Base-by-base conservation (phyloP, 495 filamentous ascomycete genomes). In the Hapsidospora chrysogenum region DNA sequence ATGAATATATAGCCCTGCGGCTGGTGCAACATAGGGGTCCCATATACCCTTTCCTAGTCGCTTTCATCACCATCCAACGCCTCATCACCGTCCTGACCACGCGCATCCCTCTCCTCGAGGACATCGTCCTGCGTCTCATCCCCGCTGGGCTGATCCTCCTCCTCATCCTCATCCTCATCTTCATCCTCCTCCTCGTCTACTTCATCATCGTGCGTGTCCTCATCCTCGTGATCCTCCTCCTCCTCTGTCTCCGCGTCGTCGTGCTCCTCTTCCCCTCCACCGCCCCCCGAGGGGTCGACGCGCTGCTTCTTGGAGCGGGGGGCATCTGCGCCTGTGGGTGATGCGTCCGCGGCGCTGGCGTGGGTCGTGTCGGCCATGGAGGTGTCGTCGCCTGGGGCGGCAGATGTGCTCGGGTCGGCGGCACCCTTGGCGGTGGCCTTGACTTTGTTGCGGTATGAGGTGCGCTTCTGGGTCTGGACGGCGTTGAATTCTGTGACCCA, bases 41-140 rank as follows among this genome's bases (percentile, higher is more conserved):
- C n/a, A n/a, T 26, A 26, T 4, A 2, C 9, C 13, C 9, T 21
- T 14, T 4, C 26, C 51, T 53, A 71, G 22, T 71, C 66, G 36
- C 67, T 71, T 33, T 62, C 61, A 22, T 72, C 70, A 37, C 70
- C 58, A 48, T 81, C 76, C 22, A 78, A 61, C 11, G 72, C 72
- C 46, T 80, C 74, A 42, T 79, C 68, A 8, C 10, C 15, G n/a
- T 17, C 16, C 38, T 75, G 67, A 13, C 78, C 68, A 18, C 63
- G 63, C 13, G 49, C 54, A 14, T 47, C 47, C 4, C 44, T 33
- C 15, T 59, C 60, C 11, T 62, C 59, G 5, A 55, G 51, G 1
- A 52, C 59, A 5, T 57, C 57, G 6, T 6, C 23, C 1, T 51
- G 53, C 0, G 30, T 39, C 37, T 60, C 27, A 47, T 37, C 52